Percentiles rank a stretch among this genome's conserved stretches.
Conservation (phyloP, 2,329 filamentous ascomycete species). For the Nemania sp. region DNA sequence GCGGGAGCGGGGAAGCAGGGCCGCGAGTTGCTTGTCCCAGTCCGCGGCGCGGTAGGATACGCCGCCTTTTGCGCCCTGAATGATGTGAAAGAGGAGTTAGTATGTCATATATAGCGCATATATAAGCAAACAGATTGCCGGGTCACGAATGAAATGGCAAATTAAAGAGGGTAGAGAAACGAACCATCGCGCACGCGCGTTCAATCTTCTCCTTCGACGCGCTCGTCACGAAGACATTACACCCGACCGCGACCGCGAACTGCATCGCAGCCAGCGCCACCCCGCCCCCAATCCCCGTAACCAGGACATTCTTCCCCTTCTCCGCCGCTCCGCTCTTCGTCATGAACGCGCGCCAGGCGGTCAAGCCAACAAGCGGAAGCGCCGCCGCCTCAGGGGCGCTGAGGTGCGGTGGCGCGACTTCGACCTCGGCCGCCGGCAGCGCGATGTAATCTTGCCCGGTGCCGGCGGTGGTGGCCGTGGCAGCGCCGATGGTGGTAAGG, state of each 20-base stretch:
- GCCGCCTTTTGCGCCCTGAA: conserved; percentile 80
- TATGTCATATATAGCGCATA: too few relatives aligned
- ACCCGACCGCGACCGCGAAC: conserved; percentile 75
- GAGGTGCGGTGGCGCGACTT: conserved; percentile 74
- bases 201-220: conserved; percentile 75
- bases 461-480: conserved; percentile 63
- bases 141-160: too few relatives aligned
- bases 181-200: conserved; percentile 64
- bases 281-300: conserved; percentile 92
- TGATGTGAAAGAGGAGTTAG: too few relatives aligned
- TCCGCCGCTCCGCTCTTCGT: conserved; percentile 70
- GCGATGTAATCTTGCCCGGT: conserved; percentile 74
- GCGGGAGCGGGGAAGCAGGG: conserved; percentile 64
- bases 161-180: too few relatives aligned
- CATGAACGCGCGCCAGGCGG: conserved; percentile 83
- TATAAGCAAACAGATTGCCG: too few relatives aligned
- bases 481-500: conserved; percentile 70
- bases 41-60: conserved; percentile 75
- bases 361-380: conserved; percentile 81
- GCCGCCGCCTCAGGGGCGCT: conserved; percentile 76
- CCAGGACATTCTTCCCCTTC: conserved; percentile 72
- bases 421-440: conserved; percentile 72
- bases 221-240: conserved; percentile 80
- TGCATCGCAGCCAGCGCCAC: conserved; percentile 82
- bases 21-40: conserved; percentile 78